Evolutionary conservation across 345 rosid genomes (phyloP).

Genomic region (Stellera chamaejasme): DNA sequence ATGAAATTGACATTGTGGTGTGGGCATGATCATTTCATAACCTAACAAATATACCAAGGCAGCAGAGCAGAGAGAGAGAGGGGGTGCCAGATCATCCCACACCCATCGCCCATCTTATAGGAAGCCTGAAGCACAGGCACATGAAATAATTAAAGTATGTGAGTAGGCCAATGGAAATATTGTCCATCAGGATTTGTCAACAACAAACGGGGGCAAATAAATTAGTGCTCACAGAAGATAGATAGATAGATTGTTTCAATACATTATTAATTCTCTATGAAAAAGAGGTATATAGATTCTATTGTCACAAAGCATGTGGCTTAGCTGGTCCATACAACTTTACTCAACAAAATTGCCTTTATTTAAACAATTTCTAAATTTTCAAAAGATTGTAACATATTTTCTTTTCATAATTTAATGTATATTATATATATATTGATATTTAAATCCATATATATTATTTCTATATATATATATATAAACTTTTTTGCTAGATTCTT

Average conservation of each 20-base stretch:
- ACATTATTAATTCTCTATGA: conserved; percentile 4
- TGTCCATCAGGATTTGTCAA: conserved; percentile 21
- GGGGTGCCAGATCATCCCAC: conserved; percentile 1
- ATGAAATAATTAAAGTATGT: neutral
- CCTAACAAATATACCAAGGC: neutral
- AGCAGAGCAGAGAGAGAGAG: neutral
- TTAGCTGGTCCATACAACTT: too few relatives aligned
- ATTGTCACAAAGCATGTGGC: too few relatives aligned
- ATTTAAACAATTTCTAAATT: too few relatives aligned
- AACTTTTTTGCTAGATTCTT: too few relatives aligned
- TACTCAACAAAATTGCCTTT: too few relatives aligned
- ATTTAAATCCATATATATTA: too few relatives aligned
- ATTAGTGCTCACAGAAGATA: conserved; percentile 8
- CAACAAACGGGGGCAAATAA: conserved; percentile 13
- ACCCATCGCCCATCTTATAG: neutral
- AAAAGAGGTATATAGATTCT: too few relatives aligned
- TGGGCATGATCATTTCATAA: conserved; percentile 3
- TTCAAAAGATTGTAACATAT: too few relatives aligned
- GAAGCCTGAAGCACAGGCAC: neutral
- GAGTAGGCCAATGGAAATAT: conserved; percentile 5
- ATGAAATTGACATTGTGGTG: neutral
- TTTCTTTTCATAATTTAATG: too few relatives aligned
- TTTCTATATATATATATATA: too few relatives aligned
- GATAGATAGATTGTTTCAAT: conserved; percentile 10
- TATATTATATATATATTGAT: too few relatives aligned